Conservation (phyloP, 1,139 yeast species). For the Geotrichum cucujoidarum region DNA sequence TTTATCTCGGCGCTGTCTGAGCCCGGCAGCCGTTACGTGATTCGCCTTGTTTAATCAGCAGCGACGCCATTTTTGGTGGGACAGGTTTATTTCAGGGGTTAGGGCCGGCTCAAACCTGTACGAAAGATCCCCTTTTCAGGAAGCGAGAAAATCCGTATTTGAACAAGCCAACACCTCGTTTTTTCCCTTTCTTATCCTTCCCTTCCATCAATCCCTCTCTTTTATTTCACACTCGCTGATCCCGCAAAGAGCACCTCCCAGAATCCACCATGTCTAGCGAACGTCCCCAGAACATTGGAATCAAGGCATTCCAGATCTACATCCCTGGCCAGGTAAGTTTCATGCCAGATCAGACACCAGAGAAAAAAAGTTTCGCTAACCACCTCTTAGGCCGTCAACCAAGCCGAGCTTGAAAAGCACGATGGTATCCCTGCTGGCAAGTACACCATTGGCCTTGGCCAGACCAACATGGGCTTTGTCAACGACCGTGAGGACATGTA, state of each 20-base stretch:
- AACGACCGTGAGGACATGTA: slow-evolving; percentile 96
- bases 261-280: slow-evolving; percentile 37
- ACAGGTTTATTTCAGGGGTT: too few species aligned
- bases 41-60: neutral
- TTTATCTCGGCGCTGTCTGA: neutral
- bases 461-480: slow-evolving; percentile 95
- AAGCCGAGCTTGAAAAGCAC: slow-evolving; percentile 75
- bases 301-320: slow-evolving; percentile 91
- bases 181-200: neutral
- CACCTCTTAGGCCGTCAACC: slow-evolving; percentile 79
- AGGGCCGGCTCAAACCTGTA: too few species aligned
- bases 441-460: slow-evolving; percentile 97
- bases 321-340: slow-evolving; percentile 60
- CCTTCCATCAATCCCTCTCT: neutral
- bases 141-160: too few species aligned
- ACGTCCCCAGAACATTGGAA: slow-evolving; percentile 79
- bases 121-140: too few species aligned
- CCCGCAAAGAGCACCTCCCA: too few species aligned
- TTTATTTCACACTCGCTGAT: too few species aligned
- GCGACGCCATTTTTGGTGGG: too few species aligned
- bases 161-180: neutral
- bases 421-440: slow-evolving; percentile 91
- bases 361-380: too few species aligned
- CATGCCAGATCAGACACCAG: too few species aligned
- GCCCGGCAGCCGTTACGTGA: neutral